phyloP scores from a whole-genome alignment of 352 stramenopile genomes.

The Globisporangium camurandrum region DNA sequence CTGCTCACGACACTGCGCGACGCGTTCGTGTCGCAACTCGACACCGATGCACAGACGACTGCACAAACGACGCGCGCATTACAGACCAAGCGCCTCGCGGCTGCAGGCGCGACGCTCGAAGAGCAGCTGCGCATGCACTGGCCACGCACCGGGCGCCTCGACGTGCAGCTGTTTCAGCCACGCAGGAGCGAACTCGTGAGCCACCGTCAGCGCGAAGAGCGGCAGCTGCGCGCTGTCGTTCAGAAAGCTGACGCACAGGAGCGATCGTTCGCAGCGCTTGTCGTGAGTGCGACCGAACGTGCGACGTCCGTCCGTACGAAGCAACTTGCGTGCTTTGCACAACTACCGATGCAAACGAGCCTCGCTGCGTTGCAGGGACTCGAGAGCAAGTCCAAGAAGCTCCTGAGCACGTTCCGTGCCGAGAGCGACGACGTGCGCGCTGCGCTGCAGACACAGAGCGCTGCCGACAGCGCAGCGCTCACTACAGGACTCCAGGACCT shows the following conservation, averaged over 20 bases:
- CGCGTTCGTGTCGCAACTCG: constrained; percentile 35
- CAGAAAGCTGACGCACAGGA: constrained; percentile 52
- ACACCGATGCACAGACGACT: constrained; percentile 18
- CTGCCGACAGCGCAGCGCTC: constrained; percentile 25
- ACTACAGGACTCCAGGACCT: constrained; percentile 40
- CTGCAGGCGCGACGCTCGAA: constrained; percentile 50
- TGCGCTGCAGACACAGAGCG: constrained; percentile 17
- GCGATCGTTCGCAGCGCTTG: constrained; percentile 28
- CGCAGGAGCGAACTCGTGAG: constrained; percentile 74
- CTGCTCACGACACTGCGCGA: constrained; percentile 30
- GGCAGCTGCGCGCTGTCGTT: constrained; percentile 48
- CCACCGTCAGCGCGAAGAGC: constrained; percentile 69
- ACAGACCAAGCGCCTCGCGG: constrained; percentile 28
- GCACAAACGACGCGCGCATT: constrained; percentile 17
- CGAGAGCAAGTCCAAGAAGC: constrained; percentile 76
- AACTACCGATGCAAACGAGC: constrained; percentile 64
- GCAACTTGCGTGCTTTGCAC: constrained; percentile 44
- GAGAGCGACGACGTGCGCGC: constrained; percentile 15
- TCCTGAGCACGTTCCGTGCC: constrained; percentile 33
- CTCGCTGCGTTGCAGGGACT: constrained; percentile 81
- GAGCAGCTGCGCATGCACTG: constrained; percentile 85
- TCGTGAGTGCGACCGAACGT: constrained; percentile 16
- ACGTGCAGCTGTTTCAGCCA: constrained; percentile 84
- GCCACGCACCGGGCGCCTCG: constrained; percentile 70
- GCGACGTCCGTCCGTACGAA: constrained; percentile 31